Evolutionary conservation across 306 rosid species (phyloP).

Genomic region (Hylodesmum podocarpum): DNA sequence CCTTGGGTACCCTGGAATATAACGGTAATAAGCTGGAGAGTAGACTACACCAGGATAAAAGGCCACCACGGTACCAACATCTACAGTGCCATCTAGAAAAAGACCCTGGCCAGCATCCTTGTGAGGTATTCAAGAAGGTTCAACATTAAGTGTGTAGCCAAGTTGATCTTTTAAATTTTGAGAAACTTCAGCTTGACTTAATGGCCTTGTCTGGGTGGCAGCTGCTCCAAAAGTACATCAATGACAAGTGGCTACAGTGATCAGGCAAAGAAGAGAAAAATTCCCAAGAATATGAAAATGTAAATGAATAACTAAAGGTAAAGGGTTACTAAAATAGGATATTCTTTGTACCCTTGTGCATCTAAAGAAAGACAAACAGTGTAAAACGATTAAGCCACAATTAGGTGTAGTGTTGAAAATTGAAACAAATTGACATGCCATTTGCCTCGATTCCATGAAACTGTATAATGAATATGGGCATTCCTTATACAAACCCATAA

Average conservation of each 20-base stretch:
- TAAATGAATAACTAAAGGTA: conserved; percentile 11
- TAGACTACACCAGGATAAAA: conserved; percentile 85
- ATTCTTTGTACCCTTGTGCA: background rate
- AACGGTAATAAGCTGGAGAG: conserved; percentile 79
- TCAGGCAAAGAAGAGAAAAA: conserved; percentile 11
- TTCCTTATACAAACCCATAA: conserved; percentile 10
- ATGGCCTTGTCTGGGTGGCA: conserved; percentile 59
- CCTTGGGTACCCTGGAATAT: conserved; percentile 90
- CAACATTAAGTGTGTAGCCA: conserved; percentile 71
- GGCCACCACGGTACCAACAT: conserved; percentile 76
- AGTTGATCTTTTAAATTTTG: conserved; percentile 57
- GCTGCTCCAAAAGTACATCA: conserved; percentile 66
- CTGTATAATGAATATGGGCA: conserved; percentile 13
- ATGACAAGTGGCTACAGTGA: conserved; percentile 38
- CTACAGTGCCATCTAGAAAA: conserved; percentile 70
- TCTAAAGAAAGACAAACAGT: background rate
- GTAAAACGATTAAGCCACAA: background rate
- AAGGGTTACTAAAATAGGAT: background rate
- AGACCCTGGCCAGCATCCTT: conserved; percentile 82
- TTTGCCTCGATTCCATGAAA: background rate
- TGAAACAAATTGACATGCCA: conserved; percentile 12
- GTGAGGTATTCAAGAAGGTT: conserved; percentile 74
- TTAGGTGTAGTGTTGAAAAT: background rate
- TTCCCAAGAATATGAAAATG: conserved; percentile 21
- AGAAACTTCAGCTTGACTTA: conserved; percentile 60